These are phyloP conservation scores for Conidiobolus incongruus DNA, from an alignment of 371 early-diverging fungal genomes.

Conservation along the genomic window DNA sequence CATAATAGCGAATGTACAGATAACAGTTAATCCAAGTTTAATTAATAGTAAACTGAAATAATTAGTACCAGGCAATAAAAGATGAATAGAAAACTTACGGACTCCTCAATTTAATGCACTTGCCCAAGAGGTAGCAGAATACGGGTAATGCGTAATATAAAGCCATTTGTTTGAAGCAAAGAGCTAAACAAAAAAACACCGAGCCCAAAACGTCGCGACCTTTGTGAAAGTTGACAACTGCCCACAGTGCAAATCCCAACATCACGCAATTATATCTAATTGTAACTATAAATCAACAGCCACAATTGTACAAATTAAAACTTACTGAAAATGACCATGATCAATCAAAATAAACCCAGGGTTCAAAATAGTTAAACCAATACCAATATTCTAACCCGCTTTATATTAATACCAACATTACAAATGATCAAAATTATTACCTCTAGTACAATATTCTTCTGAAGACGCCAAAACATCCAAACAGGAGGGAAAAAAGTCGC, in stretches of 20 bases:
- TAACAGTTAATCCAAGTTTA: constrained; percentile 51
- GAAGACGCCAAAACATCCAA: background rate
- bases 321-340: constrained; percentile 86
- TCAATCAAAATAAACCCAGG: constrained; percentile 79
- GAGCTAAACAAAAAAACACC: constrained; percentile 48
- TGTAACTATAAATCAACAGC: background rate
- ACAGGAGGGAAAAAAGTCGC: background rate
- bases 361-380: no score
- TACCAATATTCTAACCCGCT: no score
- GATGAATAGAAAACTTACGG: constrained; percentile 2
- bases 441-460: constrained; percentile 1
- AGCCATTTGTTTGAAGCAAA: constrained; percentile 91
- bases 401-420: no score
- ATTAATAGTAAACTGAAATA: constrained; percentile 5
- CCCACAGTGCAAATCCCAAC: constrained; percentile 67
- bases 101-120: constrained; percentile 18
- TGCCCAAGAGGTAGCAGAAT: constrained; percentile 65
- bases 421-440: background rate
- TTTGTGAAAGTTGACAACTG: constrained; percentile 35
- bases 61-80: background rate
- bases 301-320: background rate
- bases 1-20: constrained; percentile 33
- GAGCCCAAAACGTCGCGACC: constrained; percentile 41
- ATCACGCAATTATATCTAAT: constrained; percentile 75
- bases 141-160: constrained; percentile 78